phyloP scores from a whole-genome alignment of 2,329 filamentous ascomycete species.

The Fusarium setosum region DNA sequence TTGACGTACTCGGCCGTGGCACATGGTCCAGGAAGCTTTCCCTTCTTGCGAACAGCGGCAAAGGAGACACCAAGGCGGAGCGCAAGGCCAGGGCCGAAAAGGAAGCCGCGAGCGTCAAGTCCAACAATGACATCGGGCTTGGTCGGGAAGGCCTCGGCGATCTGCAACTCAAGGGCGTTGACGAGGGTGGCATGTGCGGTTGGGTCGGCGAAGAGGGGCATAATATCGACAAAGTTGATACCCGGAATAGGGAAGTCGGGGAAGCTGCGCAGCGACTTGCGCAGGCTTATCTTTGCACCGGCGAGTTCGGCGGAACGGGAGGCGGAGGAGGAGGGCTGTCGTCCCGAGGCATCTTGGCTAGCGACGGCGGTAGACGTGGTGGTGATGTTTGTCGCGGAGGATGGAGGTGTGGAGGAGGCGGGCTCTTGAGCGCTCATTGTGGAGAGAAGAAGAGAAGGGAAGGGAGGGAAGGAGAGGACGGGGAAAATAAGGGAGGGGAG shows the following conservation, averaged over 20 bases:
- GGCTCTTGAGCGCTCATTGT: slow-evolving; percentile 48
- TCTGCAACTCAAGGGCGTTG: slow-evolving; percentile 86
- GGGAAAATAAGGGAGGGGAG: slow-evolving; percentile 44
- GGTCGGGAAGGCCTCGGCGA: slow-evolving; percentile 71
- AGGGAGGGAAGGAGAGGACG: slow-evolving; percentile 42
- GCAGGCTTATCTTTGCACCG: slow-evolving; percentile 77
- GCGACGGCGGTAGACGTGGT: slow-evolving; percentile 43
- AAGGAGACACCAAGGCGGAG: slow-evolving; percentile 86
- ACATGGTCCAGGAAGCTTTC: slow-evolving; percentile 92
- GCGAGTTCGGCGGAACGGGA: slow-evolving; percentile 72
- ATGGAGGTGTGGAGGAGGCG: slow-evolving; percentile 40
- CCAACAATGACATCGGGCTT: slow-evolving; percentile 92
- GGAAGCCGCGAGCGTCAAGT: slow-evolving; percentile 92
- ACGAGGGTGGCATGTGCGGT: slow-evolving; percentile 80
- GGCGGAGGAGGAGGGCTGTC: slow-evolving; percentile 72
- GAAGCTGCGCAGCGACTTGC: slow-evolving; percentile 82
- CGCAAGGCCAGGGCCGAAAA: slow-evolving; percentile 92
- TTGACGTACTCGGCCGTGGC: slow-evolving; percentile 90
- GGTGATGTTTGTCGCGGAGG: slow-evolving; percentile 44
- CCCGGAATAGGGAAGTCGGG: slow-evolving; percentile 92
- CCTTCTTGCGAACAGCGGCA: slow-evolving; percentile 93
- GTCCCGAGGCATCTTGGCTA: slow-evolving; percentile 69
- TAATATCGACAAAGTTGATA: slow-evolving; percentile 97
- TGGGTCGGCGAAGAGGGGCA: slow-evolving; percentile 90
- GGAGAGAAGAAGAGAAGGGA: slow-evolving; percentile 42